Conservation (phyloP, 2,329 filamentous ascomycete species). For the Beauveria sp. region DNA sequence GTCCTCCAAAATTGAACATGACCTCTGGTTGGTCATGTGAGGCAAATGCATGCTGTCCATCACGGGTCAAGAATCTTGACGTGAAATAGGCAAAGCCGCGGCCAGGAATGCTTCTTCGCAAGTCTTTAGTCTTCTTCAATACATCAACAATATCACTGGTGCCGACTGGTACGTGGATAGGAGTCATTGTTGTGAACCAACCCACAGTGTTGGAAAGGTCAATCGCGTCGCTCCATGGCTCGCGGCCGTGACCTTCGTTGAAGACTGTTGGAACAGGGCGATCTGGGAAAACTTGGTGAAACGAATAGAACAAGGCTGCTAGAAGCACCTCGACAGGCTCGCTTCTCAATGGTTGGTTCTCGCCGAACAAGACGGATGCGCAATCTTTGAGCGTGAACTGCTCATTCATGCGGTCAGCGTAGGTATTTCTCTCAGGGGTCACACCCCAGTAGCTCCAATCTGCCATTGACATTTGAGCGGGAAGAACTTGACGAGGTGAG, state of each 20-base stretch:
- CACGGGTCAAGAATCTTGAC: constrained; percentile 11
- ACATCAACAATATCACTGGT: constrained; percentile 2
- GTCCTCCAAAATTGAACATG: constrained; percentile 37
- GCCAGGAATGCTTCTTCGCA: constrained; percentile 11
- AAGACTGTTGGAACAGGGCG: constrained; percentile 22
- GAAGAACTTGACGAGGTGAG: background rate
- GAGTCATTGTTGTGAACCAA: constrained; percentile 28
- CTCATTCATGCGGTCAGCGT: background rate
- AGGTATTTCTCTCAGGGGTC: background rate
- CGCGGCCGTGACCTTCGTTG: constrained; percentile 28
- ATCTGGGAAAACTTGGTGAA: constrained; percentile 19
- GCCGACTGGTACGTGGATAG: background rate
- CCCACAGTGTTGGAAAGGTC: constrained; percentile 28
- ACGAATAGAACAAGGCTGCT: background rate
- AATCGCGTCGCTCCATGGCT: constrained; percentile 21
- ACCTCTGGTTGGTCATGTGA: constrained; percentile 29
- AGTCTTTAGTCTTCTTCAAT: constrained; percentile 18
- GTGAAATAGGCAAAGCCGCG: constrained; percentile 18
- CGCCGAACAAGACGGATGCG: constrained; percentile 13
- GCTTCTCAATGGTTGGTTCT: constrained; percentile 32
- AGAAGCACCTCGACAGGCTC: constrained; percentile 24
- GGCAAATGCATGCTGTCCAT: background rate
- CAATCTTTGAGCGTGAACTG: background rate
- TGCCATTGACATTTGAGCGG: background rate
- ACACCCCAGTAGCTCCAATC: background rate